Base-by-base conservation (phyloP, 495 filamentous ascomycete species). In the Echria macrotheca region DNA sequence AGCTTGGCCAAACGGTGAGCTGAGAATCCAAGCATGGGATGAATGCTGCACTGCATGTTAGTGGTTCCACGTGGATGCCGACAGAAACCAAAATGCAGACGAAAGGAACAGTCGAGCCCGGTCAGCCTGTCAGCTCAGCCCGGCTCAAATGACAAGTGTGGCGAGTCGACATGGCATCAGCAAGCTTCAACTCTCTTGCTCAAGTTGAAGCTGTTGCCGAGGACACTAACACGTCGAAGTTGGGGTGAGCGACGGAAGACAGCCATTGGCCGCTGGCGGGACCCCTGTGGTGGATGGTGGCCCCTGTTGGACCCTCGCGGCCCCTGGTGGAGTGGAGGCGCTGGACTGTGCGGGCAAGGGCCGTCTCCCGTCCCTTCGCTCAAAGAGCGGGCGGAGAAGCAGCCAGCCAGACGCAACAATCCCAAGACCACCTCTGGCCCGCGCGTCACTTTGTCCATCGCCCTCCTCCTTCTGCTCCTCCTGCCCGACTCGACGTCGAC, bases 301-400 rank as follows among this genome's bases (percentile, higher is more conserved):
- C 46, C 46, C 46, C 25, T 38, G 46, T 26, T 48, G 46, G 46
- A 48, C 46, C 46, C 46, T 48, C 46, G 12, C 46, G 22, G 21
- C 24, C 46, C 46, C 45, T 31, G 32, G 45, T n/a, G 21, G 24
- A 12, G 36, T 17, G 36, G 18, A 15, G 36, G 36, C 42, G 14
- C 42, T 17, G 26, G 14, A 31, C 15, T 19, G 44, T 37, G 33
- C 19, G 32, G 45, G 35, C 46, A 48, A 48, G 46, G 46, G 28
- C 46, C 29, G 33, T 33, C 21, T 26, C 46, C 46, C 18, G 33
- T 26, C 19, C 46, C 45, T 26, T 48, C 15, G 46, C 38, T 38
- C 40, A 35, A 38, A 24, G 33, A 39, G 45, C 45, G 45, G 46
- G 46, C 46, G 46, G 46, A 48, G 46, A 48, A 44, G 31, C 43